Conservation (phyloP, 1,284 basidiomycete species). For the Leucoagaricus sp. region DNA sequence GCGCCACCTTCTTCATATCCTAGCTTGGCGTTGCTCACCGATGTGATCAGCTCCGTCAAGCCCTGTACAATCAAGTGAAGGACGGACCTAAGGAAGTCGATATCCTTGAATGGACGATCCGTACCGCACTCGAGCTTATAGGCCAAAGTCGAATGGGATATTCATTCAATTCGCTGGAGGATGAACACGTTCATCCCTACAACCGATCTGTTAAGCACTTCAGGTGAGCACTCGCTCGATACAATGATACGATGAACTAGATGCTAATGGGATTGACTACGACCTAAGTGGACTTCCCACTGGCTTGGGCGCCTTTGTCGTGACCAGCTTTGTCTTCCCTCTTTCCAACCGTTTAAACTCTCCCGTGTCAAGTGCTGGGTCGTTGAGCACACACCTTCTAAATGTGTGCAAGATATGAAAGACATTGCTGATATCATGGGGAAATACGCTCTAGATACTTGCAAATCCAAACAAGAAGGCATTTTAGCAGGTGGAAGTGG, state of each 20-base stretch:
- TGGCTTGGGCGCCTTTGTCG: neutral
- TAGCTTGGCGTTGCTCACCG: too few species aligned
- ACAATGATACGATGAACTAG: too few species aligned
- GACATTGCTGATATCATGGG: conserved; percentile 35
- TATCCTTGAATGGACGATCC: conserved; percentile 29
- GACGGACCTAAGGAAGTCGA: conserved; percentile 26
- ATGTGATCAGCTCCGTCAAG: conserved; percentile 29
- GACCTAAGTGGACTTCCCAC: neutral
- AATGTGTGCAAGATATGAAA: conserved; percentile 29
- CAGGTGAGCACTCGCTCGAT: conserved; percentile 21
- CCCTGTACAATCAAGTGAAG: conserved; percentile 26
- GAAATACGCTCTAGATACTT: conserved; percentile 31
- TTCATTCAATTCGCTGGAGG: conserved; percentile 31
- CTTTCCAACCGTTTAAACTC: conserved; percentile 14
- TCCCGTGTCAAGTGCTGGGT: conserved; percentile 29
- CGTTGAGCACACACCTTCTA: conserved; percentile 31
- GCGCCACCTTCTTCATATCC: too few species aligned
- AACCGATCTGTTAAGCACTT: conserved; percentile 20
- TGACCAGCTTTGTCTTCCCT: neutral
- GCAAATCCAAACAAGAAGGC: conserved; percentile 32
- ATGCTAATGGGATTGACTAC: neutral
- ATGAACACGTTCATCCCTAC: conserved; percentile 3
- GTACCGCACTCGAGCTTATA: conserved; percentile 33
- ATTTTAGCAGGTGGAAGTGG: conserved; percentile 17
- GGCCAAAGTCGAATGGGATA: conserved; percentile 33